Evolutionary conservation across 495 filamentous ascomycete genomes (phyloP).

Genomic region (Pyronema omphalodes): DNA sequence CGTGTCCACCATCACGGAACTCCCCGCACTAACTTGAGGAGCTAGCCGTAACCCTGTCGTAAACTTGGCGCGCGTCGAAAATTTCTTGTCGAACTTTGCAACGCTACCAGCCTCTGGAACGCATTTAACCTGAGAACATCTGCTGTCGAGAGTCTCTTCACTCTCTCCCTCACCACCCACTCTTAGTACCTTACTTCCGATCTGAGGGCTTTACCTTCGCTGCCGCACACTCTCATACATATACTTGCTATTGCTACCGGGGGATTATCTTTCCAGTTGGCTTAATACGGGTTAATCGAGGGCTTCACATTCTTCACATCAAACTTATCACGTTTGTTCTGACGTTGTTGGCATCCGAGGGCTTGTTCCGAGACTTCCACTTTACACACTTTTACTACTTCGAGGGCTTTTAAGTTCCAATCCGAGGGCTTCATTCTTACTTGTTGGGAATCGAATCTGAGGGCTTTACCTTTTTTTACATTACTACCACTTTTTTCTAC

Average conservation of each 20-base stretch:
- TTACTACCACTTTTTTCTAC: slow-evolving; percentile 10
- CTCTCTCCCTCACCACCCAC: not conserved
- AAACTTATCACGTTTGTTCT: not conserved
- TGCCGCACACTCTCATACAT: not conserved
- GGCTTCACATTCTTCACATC: not conserved
- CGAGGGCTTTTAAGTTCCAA: not conserved
- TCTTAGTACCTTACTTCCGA: not conserved
- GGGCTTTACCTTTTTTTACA: slow-evolving; percentile 14
- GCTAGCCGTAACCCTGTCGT: too few species aligned
- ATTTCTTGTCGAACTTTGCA: not conserved
- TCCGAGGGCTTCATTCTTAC: slow-evolving; percentile 19
- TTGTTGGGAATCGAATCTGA: slow-evolving; percentile 7
- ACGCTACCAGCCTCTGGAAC: not conserved
- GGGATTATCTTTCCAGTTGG: slow-evolving; percentile 2
- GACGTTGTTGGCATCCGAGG: slow-evolving; percentile 19
- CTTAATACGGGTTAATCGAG: slow-evolving; percentile 3
- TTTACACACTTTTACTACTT: not conserved
- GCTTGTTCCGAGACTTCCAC: slow-evolving; percentile 10
- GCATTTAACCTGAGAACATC: too few species aligned
- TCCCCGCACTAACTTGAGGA: too few species aligned
- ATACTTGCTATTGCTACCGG: not conserved
- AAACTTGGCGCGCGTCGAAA: too few species aligned
- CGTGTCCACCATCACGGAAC: too few species aligned
- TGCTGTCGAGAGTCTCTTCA: not conserved
- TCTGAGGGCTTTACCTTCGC: not conserved